Base-by-base conservation (phyloP, 2,329 filamentous ascomycete species). In the Colletotrichum sp. region DNA sequence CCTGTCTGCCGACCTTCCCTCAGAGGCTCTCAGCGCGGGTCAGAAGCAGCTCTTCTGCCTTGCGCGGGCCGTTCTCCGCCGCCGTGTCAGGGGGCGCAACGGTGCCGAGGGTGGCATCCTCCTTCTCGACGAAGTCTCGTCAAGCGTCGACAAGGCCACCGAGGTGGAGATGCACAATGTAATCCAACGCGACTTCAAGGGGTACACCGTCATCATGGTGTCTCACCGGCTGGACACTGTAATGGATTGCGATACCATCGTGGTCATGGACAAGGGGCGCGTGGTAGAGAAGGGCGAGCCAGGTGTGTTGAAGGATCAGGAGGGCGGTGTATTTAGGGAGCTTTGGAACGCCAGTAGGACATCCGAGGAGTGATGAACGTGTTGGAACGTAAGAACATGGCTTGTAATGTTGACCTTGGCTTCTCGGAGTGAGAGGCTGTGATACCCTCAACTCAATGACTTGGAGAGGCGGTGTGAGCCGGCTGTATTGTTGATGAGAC, bases 41-140 rank as follows among this genome's bases (percentile, higher is more conserved):
- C 92, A 94, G 81, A 88, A 88, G 60, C 92, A 94, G 79, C 86
- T 94, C 0, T 92, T 94, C 78, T 92, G 89, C 77, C 86, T 94
- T 2, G 92, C 90, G 0, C 83, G 92, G 1, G 92, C 91, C 0
- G 86, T 93, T 21, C 81, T 94, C 9, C 83, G 88, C 6, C 77
- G 81, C 4, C 75, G 84, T 24, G 84, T 88, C 6, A 76, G 72
- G 39, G 39, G 59, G 4, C 28, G 32, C 6, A 70, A 7, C 15
- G 66, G 60, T 7, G 52, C n/a, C 13, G 39, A 30, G 5, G 79
- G 76, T 8, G 81, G 82, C 1, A 57, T 85, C 3, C 66, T 84
- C 10, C 68, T 84, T n/a, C 81, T 85, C 4, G 84, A 85, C 57
- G 83, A 85, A 75, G 80, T 84, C 9, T 83, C 81, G 32, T 81